A percentile compares a stretch with the other conserved stretches of the same genome.
Conservation (phyloP, 441 rosid genomes). For the Euphorbia corollata region DNA sequence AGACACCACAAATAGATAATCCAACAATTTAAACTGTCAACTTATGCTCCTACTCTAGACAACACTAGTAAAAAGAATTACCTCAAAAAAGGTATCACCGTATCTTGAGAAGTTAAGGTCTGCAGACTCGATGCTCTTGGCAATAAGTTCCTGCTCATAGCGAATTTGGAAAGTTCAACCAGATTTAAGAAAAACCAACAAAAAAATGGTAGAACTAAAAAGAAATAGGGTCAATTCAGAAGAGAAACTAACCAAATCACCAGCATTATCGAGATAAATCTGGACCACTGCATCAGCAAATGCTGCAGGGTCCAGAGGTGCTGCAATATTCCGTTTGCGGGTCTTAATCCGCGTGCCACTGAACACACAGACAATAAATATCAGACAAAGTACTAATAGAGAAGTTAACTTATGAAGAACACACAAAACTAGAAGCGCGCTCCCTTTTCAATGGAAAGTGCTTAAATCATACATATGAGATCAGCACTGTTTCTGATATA, state of each 20-base stretch:
- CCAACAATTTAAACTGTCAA: neutral
- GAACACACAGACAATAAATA: conserved; percentile 4
- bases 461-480: neutral
- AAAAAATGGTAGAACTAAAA: neutral
- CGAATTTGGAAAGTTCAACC: conserved; percentile 5
- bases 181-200: neutral
- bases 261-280: conserved; percentile 97
- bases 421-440: neutral
- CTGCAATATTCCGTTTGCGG: conserved; percentile 99
- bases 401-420: neutral
- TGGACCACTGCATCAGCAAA: conserved; percentile 99
- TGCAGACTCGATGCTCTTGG: conserved; percentile 80
- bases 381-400: neutral
- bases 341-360: conserved; percentile 99
- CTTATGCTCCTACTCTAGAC: neutral
- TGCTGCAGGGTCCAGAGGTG: conserved; percentile 99
- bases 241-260: conserved; percentile 68
- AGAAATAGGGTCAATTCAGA: neutral
- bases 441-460: neutral
- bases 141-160: conserved; percentile 68
- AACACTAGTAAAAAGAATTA: conserved; percentile 16
- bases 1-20: conserved; percentile 1
- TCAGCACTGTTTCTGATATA: neutral
- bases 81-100: conserved; percentile 99
- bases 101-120: conserved; percentile 92